Evolutionary conservation across 1,284 basidiomycete genomes (phyloP).

Genomic region (Moniliella sp.): DNA sequence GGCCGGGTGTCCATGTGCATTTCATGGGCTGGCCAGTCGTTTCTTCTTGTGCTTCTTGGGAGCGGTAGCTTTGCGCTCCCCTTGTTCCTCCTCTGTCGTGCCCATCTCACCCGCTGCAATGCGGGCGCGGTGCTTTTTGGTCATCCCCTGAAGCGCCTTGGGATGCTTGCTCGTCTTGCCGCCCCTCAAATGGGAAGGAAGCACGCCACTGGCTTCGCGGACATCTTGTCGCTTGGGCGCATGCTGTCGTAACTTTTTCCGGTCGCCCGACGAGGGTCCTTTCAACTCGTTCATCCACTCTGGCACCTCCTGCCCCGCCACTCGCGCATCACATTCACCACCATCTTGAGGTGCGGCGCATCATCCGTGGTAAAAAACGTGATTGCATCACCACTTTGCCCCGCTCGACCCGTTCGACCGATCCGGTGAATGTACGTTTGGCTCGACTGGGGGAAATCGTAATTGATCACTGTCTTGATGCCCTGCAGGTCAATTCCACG

Average conservation of each 20-base stretch:
- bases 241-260: conserved; percentile 55
- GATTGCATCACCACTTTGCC: conserved; percentile 66
- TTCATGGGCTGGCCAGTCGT: too few species aligned
- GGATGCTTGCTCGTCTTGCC: too few species aligned
- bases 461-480: conserved; percentile 68
- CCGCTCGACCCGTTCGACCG: conserved; percentile 82
- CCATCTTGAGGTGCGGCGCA: conserved; percentile 71
- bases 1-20: too few species aligned
- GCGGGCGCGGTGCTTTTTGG: too few species aligned
- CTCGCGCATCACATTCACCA: conserved; percentile 78
- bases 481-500: conserved; percentile 95
- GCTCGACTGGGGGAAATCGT: conserved; percentile 40
- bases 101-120: too few species aligned
- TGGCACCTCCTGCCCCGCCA: conserved; percentile 44
- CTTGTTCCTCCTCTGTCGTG: too few species aligned
- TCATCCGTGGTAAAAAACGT: conserved; percentile 92
- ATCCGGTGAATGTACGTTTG: conserved; percentile 90
- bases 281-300: conserved; percentile 36
- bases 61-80: too few species aligned
- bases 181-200: too few species aligned
- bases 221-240: conserved; percentile 44
- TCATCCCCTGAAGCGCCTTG: too few species aligned
- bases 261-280: conserved; percentile 69
- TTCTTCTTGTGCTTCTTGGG: too few species aligned
- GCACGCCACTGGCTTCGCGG: conserved; percentile 7